Conservation (phyloP, 805 yeast species). For the Metschnikowia noctiluminum region DNA sequence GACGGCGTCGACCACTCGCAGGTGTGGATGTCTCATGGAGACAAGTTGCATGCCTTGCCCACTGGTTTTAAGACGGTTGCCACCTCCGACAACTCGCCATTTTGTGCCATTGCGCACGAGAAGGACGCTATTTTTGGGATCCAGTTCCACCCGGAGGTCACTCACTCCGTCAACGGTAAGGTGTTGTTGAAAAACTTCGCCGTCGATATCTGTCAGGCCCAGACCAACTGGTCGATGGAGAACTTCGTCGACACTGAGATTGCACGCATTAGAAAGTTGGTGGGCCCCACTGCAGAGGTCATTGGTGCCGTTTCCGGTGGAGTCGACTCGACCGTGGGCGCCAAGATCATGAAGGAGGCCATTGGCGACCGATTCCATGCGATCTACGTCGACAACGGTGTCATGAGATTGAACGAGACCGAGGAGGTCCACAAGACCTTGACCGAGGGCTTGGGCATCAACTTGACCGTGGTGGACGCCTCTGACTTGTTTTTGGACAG, state of each 20-base stretch:
- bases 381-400: constrained; percentile 95
- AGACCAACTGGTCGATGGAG: constrained; percentile 95
- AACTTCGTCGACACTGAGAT: constrained; percentile 97
- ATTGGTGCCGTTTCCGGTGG: constrained; percentile 99
- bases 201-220: constrained; percentile 79
- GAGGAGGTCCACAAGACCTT: constrained; percentile 82
- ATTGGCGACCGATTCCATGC: constrained; percentile 99
- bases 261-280: constrained; percentile 82
- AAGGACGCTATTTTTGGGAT: constrained; percentile 80
- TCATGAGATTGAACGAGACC: constrained; percentile 93
- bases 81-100: constrained; percentile 91
- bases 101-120: constrained; percentile 83
- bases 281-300: constrained; percentile 97
- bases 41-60: constrained; percentile 88
- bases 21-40: constrained; percentile 99
- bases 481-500: constrained; percentile 81
- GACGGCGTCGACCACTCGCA: constrained; percentile 88
- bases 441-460: constrained; percentile 90
- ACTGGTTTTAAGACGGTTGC: constrained; percentile 86
- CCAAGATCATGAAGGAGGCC: constrained; percentile 96
- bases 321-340: constrained; percentile 98
- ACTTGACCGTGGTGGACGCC: constrained; percentile 93
- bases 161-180: constrained; percentile 92
- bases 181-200: constrained; percentile 88
- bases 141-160: constrained; percentile 99